These are phyloP conservation scores for Conoideocrella luteorostrata DNA, from an alignment of 2,329 filamentous ascomycete genomes.

Conservation along the genomic window DNA sequence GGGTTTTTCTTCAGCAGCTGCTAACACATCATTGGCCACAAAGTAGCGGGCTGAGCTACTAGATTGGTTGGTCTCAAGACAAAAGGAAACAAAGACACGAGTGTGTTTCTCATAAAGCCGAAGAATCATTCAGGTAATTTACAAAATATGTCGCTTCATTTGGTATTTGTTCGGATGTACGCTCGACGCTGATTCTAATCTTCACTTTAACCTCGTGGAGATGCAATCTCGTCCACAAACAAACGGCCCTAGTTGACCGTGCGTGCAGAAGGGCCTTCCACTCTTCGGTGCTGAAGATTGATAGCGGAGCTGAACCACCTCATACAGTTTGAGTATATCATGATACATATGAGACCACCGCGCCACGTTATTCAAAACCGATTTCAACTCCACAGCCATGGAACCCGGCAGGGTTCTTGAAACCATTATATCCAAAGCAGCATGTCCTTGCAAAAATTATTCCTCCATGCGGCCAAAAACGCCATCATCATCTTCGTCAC, in stretches of 20 bases:
- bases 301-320: constrained; percentile 57
- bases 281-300: constrained; percentile 63
- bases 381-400: constrained; percentile 27
- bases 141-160: constrained; percentile 16
- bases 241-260: constrained; percentile 14
- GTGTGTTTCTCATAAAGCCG: too few species aligned
- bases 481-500: constrained; percentile 88
- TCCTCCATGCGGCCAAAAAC: constrained; percentile 97
- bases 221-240: constrained; percentile 32
- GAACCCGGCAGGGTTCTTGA: constrained; percentile 6
- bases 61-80: too few species aligned
- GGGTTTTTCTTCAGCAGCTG: too few species aligned
- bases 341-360: constrained; percentile 46
- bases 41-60: too few species aligned
- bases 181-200: constrained; percentile 58
- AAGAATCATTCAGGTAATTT: constrained; percentile 4
- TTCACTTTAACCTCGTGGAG: constrained; percentile 68
- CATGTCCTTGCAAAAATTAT: constrained; percentile 33
- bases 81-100: not conserved
- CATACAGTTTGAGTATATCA: constrained; percentile 37
- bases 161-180: constrained; percentile 39
- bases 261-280: constrained; percentile 39
- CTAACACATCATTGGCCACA: too few species aligned
- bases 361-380: constrained; percentile 22
- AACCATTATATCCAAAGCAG: not conserved